A percentile compares a stretch with the other conserved stretches of the same genome.
These are phyloP conservation scores for Zygosaccharomyces siamensis DNA, from an alignment of 805 yeast genomes.

Conservation along the genomic window DNA sequence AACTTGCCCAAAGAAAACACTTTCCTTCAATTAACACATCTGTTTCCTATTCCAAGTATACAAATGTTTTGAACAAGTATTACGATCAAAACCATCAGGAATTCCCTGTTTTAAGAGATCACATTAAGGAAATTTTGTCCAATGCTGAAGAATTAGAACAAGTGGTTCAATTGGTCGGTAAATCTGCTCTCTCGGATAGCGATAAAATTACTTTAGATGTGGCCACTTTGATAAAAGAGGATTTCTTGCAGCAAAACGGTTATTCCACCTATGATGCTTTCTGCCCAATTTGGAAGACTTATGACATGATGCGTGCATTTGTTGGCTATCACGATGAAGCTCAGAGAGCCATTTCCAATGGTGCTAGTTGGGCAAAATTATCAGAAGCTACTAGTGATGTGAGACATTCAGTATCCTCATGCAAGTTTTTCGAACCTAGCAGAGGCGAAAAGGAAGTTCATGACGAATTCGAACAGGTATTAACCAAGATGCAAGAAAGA, in stretches of 20 bases:
- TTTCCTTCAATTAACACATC: slow-evolving; percentile 98
- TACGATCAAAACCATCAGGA: slow-evolving; percentile 86
- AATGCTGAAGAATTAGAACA: slow-evolving; percentile 98
- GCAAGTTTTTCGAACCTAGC: slow-evolving; percentile 94
- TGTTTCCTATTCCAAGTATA: slow-evolving; percentile 94
- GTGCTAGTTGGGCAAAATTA: slow-evolving; percentile 91
- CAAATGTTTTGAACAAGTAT: slow-evolving; percentile 76
- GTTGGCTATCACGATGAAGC: slow-evolving; percentile 93
- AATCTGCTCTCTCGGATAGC: slow-evolving; percentile 92
- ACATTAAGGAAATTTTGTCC: slow-evolving; percentile 88
- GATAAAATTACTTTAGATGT: slow-evolving; percentile 97
- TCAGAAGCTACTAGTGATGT: slow-evolving; percentile 85
- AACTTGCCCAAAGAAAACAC: slow-evolving; percentile 98
- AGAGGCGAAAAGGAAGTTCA: slow-evolving; percentile 77
- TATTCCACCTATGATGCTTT: slow-evolving; percentile 96
- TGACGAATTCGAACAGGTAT: slow-evolving; percentile 71
- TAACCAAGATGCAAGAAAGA: slow-evolving; percentile 74
- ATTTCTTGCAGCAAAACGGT: slow-evolving; percentile 98
- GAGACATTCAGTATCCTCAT: slow-evolving; percentile 87
- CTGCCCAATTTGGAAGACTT: slow-evolving; percentile 99
- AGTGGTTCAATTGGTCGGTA: slow-evolving; percentile 98
- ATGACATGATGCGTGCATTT: slow-evolving; percentile 95
- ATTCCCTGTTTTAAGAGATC: slow-evolving; percentile 84
- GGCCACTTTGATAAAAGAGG: slow-evolving; percentile 87
- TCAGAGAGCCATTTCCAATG: slow-evolving; percentile 90